phyloP scores from a whole-genome alignment of 1,284 basidiomycete genomes.

The Rhodotorula mucilaginosa region DNA sequence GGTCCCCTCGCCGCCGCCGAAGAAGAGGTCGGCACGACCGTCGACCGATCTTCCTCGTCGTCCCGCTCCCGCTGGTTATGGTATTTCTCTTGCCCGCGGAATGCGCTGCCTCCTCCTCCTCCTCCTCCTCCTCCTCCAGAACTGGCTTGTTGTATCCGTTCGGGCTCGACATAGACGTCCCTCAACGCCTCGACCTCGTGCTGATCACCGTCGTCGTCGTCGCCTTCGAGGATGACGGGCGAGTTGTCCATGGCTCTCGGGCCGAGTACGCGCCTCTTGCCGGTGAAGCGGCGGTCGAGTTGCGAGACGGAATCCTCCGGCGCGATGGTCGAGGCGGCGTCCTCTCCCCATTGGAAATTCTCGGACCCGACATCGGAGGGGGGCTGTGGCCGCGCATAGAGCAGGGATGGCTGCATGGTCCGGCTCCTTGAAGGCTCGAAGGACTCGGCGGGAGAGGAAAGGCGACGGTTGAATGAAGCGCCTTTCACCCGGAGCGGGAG shows the following conservation, averaged over 20 bases:
- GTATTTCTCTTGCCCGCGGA: not conserved
- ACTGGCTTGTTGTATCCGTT: not conserved
- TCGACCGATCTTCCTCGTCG: not conserved
- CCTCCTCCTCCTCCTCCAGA: too few relatives aligned
- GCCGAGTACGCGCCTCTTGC: slow-evolving; percentile 20
- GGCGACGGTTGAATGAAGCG: too few relatives aligned
- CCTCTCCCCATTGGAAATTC: slow-evolving; percentile 33
- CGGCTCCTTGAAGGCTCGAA: too few relatives aligned
- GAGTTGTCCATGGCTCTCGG: slow-evolving; percentile 32
- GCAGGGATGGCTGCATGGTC: slow-evolving; percentile 10
- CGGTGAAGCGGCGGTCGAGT: slow-evolving; percentile 34
- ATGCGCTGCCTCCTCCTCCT: too few relatives aligned
- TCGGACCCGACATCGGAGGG: slow-evolving; percentile 23
- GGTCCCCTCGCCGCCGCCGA: not conserved
- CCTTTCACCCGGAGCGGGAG: too few relatives aligned
- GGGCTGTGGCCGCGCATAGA: slow-evolving; percentile 20
- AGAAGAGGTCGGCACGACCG: not conserved
- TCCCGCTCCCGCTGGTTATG: not conserved
- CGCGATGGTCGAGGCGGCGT: slow-evolving; percentile 31
- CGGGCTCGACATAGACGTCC: not conserved
- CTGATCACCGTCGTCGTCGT: not conserved
- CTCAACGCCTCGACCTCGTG: not conserved
- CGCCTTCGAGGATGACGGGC: slow-evolving; percentile 29
- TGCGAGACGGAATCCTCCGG: slow-evolving; percentile 38
- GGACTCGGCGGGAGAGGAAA: too few relatives aligned